phyloP scores from a whole-genome alignment of 139 green algal genomes.

The Chlorella sp. region DNA sequence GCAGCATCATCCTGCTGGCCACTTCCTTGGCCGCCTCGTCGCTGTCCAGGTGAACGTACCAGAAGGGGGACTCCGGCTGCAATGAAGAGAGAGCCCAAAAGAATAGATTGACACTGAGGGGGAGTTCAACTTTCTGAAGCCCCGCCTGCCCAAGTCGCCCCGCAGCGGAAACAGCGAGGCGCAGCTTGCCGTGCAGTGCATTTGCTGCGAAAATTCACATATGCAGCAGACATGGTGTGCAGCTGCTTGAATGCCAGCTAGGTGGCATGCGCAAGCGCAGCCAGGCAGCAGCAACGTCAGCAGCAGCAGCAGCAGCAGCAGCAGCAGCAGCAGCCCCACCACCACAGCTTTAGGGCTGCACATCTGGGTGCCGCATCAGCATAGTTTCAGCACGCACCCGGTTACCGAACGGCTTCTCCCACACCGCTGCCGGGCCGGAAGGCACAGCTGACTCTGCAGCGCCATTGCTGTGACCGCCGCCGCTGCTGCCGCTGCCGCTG shows the following conservation, averaged over 20 bases:
- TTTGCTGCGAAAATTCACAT: too few relatives aligned
- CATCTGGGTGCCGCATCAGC: not conserved
- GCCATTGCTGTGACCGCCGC: not conserved
- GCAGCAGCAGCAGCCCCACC: not conserved
- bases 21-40: conserved; percentile 53
- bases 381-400: conserved; percentile 14
- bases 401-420: conserved; percentile 5
- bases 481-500: not conserved
- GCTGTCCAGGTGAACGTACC: conserved; percentile 63
- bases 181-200: too few relatives aligned
- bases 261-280: too few relatives aligned
- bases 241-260: too few relatives aligned
- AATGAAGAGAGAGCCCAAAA: not conserved
- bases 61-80: conserved; percentile 60
- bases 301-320: not conserved
- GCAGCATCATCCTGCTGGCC: conserved; percentile 50
- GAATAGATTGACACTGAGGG: too few relatives aligned
- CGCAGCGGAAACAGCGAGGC: too few relatives aligned
- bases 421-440: conserved; percentile 15
- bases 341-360: too few relatives aligned
- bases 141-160: too few relatives aligned
- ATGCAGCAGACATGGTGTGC: too few relatives aligned
- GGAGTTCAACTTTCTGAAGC: too few relatives aligned
- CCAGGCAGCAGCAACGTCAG: not conserved
- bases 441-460: not conserved